These are phyloP conservation scores for Clavariopsis aquatica DNA, from an alignment of 495 filamentous ascomycete genomes.

Conservation along the genomic window DNA sequence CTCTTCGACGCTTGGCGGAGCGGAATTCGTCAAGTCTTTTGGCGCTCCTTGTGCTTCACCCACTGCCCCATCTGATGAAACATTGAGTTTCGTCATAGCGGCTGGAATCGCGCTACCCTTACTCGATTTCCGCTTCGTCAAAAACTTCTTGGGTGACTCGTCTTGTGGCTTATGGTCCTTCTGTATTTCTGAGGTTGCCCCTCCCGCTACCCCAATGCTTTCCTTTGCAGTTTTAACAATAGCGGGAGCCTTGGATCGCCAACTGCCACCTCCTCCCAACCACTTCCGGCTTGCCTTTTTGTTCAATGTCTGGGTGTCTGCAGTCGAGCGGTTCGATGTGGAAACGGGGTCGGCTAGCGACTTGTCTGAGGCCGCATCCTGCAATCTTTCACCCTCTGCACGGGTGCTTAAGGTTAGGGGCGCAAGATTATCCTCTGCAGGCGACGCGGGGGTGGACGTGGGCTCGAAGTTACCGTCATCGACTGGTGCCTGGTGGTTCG, in stretches of 20 bases:
- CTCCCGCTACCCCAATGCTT: conserved; percentile 43
- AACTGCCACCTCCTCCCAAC: conserved; percentile 40
- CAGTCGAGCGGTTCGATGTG: background rate
- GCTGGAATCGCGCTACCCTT: conserved; percentile 43
- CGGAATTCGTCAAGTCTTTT: conserved; percentile 8
- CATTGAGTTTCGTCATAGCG: conserved; percentile 44
- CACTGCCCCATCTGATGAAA: conserved; percentile 36
- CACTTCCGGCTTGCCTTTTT: conserved; percentile 37
- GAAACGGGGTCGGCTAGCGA: conserved; percentile 13
- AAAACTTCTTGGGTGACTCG: conserved; percentile 31
- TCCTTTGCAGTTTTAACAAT: conserved; percentile 41
- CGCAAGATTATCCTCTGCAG: background rate
- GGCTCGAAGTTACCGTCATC: background rate
- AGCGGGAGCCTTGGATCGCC: conserved; percentile 45
- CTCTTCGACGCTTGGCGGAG: conserved; percentile 18
- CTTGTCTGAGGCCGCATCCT: conserved; percentile 6
- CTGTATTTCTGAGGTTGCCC: conserved; percentile 41
- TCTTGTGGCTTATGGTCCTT: conserved; percentile 13
- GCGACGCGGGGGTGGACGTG: background rate
- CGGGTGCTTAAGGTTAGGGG: conserved; percentile 4
- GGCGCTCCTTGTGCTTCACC: conserved; percentile 19
- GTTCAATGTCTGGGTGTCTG: conserved; percentile 13
- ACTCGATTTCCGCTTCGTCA: conserved; percentile 43
- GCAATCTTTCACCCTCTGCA: background rate
- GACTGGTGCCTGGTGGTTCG: conserved; percentile 38